These are phyloP conservation scores for Trametopsis cervina DNA, from an alignment of 768 basidiomycete genomes.

Conservation along the genomic window DNA sequence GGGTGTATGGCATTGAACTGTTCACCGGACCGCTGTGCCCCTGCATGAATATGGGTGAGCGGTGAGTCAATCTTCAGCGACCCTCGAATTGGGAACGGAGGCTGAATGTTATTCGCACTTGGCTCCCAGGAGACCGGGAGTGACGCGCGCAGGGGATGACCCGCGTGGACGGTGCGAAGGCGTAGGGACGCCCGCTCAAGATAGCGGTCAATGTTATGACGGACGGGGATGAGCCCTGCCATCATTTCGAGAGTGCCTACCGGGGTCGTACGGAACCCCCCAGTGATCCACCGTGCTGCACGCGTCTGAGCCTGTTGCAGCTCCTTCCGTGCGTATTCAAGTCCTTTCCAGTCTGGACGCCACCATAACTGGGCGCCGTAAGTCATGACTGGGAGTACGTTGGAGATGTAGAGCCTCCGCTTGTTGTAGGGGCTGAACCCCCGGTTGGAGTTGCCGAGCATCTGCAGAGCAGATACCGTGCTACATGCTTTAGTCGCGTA, in stretches of 20 bases:
- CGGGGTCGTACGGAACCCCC: slow-evolving; percentile 16
- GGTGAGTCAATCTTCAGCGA: neutral
- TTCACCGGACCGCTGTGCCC: neutral
- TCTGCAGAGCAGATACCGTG: slow-evolving; percentile 4
- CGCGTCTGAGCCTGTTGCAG: slow-evolving; percentile 13
- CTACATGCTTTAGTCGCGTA: slow-evolving; percentile 12
- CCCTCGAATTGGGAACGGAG: neutral
- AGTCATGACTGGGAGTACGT: slow-evolving; percentile 14
- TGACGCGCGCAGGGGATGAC: slow-evolving; percentile 1
- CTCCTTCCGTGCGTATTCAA: slow-evolving; percentile 1
- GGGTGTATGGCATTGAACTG: neutral
- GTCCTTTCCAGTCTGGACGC: slow-evolving; percentile 8
- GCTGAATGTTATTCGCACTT: neutral
- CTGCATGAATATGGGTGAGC: neutral
- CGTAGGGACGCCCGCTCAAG: slow-evolving; percentile 6
- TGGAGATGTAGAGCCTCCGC: slow-evolving; percentile 13
- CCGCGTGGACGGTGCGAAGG: neutral
- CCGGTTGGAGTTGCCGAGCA: slow-evolving; percentile 16
- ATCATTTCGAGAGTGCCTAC: slow-evolving; percentile 12
- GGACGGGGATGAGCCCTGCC: slow-evolving; percentile 14
- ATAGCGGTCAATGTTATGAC: slow-evolving; percentile 10
- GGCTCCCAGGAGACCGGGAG: neutral
- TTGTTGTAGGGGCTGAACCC: slow-evolving; percentile 12
- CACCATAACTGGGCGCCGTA: slow-evolving; percentile 19
- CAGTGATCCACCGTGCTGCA: slow-evolving; percentile 16